Percentiles rank a stretch among this genome's conserved stretches.
These are phyloP conservation scores for Fusarium irregulare DNA, from an alignment of 2,329 filamentous ascomycete species.

Conservation along the genomic window DNA sequence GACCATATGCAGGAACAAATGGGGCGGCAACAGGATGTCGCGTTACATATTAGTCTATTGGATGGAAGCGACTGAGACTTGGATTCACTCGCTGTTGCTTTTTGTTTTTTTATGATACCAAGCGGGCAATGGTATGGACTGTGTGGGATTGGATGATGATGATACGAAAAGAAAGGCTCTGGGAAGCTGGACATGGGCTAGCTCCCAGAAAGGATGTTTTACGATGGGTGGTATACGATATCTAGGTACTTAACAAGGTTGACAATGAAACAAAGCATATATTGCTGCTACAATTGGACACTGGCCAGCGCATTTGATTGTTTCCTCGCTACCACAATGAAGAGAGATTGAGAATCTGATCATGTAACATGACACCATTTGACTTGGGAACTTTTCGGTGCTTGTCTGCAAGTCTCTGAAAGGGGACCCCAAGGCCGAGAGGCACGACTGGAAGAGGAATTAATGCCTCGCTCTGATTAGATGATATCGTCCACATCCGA, in stretches of 20 bases:
- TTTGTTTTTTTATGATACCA: slow-evolving; percentile 42
- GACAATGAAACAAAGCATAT: slow-evolving; percentile 8
- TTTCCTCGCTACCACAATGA: slow-evolving; percentile 1
- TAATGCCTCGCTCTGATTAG: slow-evolving; percentile 25
- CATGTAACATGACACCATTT: slow-evolving; percentile 10
- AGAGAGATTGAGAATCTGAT: slow-evolving; percentile 1
- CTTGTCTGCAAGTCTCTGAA: slow-evolving; percentile 18
- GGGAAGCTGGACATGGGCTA: slow-evolving; percentile 48
- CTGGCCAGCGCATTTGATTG: background rate
- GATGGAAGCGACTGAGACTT: slow-evolving; percentile 31
- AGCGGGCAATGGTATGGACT: slow-evolving; percentile 43
- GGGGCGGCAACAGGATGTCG: slow-evolving; percentile 28
- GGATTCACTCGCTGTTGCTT: slow-evolving; percentile 41
- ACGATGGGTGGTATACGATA: slow-evolving; percentile 26
- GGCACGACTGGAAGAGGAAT: slow-evolving; percentile 7
- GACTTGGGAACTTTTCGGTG: slow-evolving; percentile 3
- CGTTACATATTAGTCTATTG: slow-evolving; percentile 30
- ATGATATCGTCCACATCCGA: slow-evolving; percentile 9
- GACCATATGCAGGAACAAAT: slow-evolving; percentile 46
- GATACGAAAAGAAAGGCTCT: slow-evolving; percentile 43
- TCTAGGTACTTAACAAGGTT: slow-evolving; percentile 14
- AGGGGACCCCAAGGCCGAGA: slow-evolving; percentile 34
- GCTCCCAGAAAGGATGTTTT: slow-evolving; percentile 37
- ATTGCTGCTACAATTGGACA: background rate
- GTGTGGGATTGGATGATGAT: slow-evolving; percentile 23